These are phyloP conservation scores for Hypomontagnella monticulosa DNA, from an alignment of 495 filamentous ascomycete genomes.

Conservation along the genomic window DNA sequence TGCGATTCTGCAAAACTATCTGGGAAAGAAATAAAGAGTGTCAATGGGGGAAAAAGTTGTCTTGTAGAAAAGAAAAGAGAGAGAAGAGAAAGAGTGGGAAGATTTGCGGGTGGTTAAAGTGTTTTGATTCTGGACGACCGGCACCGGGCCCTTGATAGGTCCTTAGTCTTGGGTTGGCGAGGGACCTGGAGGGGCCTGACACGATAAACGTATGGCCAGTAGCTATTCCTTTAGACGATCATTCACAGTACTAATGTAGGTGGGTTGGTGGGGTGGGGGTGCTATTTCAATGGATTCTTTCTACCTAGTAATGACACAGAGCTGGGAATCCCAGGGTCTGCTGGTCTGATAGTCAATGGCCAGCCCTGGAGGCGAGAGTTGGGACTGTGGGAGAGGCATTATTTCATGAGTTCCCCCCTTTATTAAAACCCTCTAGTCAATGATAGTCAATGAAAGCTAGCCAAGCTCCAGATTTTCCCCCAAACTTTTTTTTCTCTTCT, in stretches of 20 bases:
- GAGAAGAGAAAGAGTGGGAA: conserved; percentile 43
- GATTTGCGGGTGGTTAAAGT: conserved; percentile 37
- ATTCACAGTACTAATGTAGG: conserved; percentile 6
- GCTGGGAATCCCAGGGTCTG: conserved; percentile 1
- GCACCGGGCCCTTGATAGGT: conserved; percentile 30
- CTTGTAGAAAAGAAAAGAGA: conserved; percentile 33
- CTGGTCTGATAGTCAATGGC: neutral
- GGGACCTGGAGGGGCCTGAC: conserved; percentile 17
- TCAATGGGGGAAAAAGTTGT: too few species aligned
- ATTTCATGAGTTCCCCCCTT: conserved; percentile 33
- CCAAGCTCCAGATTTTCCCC: conserved; percentile 13
- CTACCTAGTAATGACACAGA: too few species aligned
- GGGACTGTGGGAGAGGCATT: conserved; percentile 25
- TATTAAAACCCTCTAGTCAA: conserved; percentile 22
- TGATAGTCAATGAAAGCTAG: conserved; percentile 3
- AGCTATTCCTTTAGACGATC: conserved; percentile 19
- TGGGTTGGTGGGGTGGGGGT: conserved; percentile 10
- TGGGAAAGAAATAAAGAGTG: too few species aligned
- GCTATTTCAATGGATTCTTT: conserved; percentile 8
- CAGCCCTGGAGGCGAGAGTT: neutral
- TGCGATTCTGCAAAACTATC: conserved; percentile 45
- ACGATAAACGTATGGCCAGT: conserved; percentile 29
- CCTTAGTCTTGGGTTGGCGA: conserved; percentile 15
- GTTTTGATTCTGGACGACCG: conserved; percentile 23
- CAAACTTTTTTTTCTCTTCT: neutral